Conservation (phyloP, 2,329 filamentous ascomycete species). For the Penicillium sp. region DNA sequence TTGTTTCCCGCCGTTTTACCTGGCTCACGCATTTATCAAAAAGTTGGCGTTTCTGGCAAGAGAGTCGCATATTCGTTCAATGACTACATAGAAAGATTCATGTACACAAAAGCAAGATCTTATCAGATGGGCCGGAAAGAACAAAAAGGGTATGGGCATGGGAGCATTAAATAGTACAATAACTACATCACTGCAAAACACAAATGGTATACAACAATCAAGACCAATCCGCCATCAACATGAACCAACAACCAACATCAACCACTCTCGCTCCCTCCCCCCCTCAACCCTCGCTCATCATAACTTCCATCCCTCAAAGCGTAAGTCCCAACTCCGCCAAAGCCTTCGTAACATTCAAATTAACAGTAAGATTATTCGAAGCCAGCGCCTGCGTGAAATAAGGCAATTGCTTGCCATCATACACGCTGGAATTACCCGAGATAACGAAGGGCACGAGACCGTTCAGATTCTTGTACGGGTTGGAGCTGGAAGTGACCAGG, state of each 20-base stretch:
- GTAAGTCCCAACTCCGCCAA: slow-evolving; percentile 31
- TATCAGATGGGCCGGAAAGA: neutral
- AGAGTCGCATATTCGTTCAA: neutral
- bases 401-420: slow-evolving; percentile 56
- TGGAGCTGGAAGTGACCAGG: slow-evolving; percentile 34
- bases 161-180: slow-evolving; percentile 19
- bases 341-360: slow-evolving; percentile 52
- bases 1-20: neutral
- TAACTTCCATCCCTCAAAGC: neutral
- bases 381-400: slow-evolving; percentile 62
- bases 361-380: slow-evolving; percentile 52
- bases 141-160: slow-evolving; percentile 19
- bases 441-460: slow-evolving; percentile 60
- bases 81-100: neutral
- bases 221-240: neutral
- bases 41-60: neutral
- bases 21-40: neutral
- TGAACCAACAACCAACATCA: neutral
- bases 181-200: slow-evolving; percentile 27
- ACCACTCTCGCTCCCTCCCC: no score
- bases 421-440: slow-evolving; percentile 55
- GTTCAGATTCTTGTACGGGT: slow-evolving; percentile 46
- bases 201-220: slow-evolving; percentile 22
- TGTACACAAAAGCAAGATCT: neutral
- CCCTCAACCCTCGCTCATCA: no score